Conservation (phyloP, 371 early-diverging fungal species). For the Enterospora canceri region DNA sequence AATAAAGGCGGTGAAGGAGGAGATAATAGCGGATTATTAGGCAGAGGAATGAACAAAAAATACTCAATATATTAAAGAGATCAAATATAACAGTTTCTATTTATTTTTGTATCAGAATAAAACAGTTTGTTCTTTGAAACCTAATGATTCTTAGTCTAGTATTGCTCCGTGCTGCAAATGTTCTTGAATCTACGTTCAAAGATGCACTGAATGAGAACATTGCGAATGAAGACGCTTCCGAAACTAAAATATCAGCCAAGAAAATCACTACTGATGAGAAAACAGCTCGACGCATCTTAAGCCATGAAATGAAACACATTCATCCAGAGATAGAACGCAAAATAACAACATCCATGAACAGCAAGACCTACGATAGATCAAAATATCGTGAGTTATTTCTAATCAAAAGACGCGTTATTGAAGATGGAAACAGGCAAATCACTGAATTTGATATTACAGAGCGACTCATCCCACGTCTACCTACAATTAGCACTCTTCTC, state of each 20-base stretch:
- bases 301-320: slow-evolving; percentile 43
- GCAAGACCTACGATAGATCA: slow-evolving; percentile 24
- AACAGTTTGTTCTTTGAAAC: neutral
- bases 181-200: neutral
- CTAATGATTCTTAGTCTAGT: neutral
- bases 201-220: neutral
- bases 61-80: neutral
- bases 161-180: neutral
- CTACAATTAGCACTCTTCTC: neutral
- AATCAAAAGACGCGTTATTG: slow-evolving; percentile 43
- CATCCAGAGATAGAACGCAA: slow-evolving; percentile 41
- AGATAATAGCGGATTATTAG: neutral
- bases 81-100: neutral
- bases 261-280: slow-evolving; percentile 30
- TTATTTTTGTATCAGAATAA: neutral
- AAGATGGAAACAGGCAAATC: slow-evolving; percentile 38
- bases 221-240: neutral
- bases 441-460: slow-evolving; percentile 46
- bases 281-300: slow-evolving; percentile 19
- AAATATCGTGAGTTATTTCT: slow-evolving; percentile 49
- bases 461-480: slow-evolving; percentile 39
- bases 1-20: neutral
- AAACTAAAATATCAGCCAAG: no score
- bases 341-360: slow-evolving; percentile 21
- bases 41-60: neutral